Conservation (phyloP, 345 rosid species). For the Clausena lansium region DNA sequence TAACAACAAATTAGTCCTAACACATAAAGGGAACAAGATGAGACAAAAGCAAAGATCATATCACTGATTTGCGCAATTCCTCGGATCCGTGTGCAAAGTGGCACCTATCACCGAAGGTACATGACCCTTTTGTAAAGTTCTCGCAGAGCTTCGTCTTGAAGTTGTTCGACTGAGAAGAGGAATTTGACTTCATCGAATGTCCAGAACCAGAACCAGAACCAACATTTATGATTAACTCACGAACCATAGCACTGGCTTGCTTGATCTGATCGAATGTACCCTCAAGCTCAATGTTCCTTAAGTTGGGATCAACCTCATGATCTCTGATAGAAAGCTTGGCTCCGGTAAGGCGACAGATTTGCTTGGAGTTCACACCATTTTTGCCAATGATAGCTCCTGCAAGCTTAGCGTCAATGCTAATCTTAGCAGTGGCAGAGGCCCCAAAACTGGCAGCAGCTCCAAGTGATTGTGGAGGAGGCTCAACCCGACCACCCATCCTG, state of each 20-base stretch:
- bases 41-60: conserved; percentile 14
- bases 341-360: conserved; percentile 80
- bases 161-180: conserved; percentile 37
- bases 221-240: conserved; percentile 71
- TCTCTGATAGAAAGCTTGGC: conserved; percentile 89
- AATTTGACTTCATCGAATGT: conserved; percentile 30
- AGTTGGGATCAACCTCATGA: conserved; percentile 72
- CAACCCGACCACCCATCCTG: conserved; percentile 53
- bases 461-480: conserved; percentile 37
- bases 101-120: conserved; percentile 85
- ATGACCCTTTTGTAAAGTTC: conserved; percentile 67
- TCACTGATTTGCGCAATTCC: conserved; percentile 55
- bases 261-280: conserved; percentile 96
- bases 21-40: not conserved
- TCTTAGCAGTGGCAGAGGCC: conserved; percentile 83
- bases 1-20: conserved; percentile 6
- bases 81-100: conserved; percentile 90
- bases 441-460: conserved; percentile 83
- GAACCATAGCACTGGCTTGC: conserved; percentile 95
- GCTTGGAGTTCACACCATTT: conserved; percentile 90
- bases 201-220: conserved; percentile 47
- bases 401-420: conserved; percentile 87
- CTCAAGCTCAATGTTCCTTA: conserved; percentile 90
- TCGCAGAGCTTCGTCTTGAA: conserved; percentile 88
- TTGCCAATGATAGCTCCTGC: conserved; percentile 97